Conservation (phyloP, 352 stramenopile genomes). For the Globisporangium spiculum region DNA sequence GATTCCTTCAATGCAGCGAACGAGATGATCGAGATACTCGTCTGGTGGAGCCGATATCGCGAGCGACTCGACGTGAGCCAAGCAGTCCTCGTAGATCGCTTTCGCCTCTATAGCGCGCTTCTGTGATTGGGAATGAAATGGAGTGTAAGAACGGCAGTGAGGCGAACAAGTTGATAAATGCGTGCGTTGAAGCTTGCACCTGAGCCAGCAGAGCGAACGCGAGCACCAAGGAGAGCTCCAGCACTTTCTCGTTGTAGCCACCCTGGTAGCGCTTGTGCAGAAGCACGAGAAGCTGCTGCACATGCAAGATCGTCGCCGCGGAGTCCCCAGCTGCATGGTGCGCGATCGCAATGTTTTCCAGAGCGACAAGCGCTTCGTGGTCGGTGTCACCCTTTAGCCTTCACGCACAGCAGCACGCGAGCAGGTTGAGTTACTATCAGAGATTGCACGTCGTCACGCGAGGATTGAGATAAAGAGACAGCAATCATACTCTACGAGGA, state of each 20-base stretch:
- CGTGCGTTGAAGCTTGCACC: conserved; percentile 19
- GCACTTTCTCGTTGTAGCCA: conserved; percentile 48
- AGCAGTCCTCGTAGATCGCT: conserved; percentile 34
- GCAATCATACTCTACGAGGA: conserved; percentile 25
- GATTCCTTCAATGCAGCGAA: conserved; percentile 42
- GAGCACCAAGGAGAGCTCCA: conserved; percentile 35
- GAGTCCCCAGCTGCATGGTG: conserved; percentile 16
- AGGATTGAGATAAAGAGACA: not conserved
- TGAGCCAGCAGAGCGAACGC: conserved; percentile 37
- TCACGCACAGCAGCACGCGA: not conserved
- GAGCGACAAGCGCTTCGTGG: conserved; percentile 24
- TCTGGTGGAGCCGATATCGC: conserved; percentile 10
- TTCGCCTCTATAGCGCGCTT: conserved; percentile 41
- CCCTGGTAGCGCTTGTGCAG: conserved; percentile 37
- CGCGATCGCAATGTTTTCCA: conserved; percentile 57
- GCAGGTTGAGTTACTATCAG: not conserved
- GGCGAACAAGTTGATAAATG: not conserved
- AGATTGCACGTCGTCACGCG: not conserved
- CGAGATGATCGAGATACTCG: conserved; percentile 14
- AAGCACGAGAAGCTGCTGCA: conserved; percentile 30
- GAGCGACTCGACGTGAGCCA: conserved; percentile 24
- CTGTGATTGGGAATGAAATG: conserved; percentile 15
- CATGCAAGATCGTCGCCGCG: conserved; percentile 21
- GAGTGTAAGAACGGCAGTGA: not conserved
- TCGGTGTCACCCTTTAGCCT: conserved; percentile 38